Base-by-base conservation (phyloP, 306 rosid genomes). In the Boehmeria nivea region DNA sequence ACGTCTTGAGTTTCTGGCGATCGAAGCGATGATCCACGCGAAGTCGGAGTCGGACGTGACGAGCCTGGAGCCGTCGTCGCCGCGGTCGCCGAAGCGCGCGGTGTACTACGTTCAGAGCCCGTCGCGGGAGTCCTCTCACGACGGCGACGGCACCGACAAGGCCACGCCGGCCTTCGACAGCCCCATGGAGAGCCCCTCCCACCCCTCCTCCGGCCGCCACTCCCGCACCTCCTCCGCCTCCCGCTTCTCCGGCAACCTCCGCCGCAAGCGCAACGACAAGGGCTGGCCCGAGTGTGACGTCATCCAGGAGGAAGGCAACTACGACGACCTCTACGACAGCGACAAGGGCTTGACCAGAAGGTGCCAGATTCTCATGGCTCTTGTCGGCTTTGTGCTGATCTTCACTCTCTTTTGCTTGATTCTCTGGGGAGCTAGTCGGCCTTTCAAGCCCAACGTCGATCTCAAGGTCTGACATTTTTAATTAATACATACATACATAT, bases 51-150 rank as follows among this genome's bases (percentile, higher is more conserved):
- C 91, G 3, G 88, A 90, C 46, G 80, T 72, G 18, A 84, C 94
- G 2, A 90, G 97, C 44, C 76, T 60, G 22, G 79, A 70, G 16
- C 72, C 84, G 11, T 89, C 89, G 11, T 76, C 88, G 3, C 84
- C 84, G 1, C 55, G 76, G 60, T 86, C 90, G 3, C 90, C 90
- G 9, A 90, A 90, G 51, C 79, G 78, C 18, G 63, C 79, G 1
- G 76, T 57, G 21, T 90, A 86, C 70, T 83, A 69, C 57, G 88
- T 86, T 12, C 85, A 84, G 47, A 84, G 95, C 63, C 97, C 97
- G 0, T 81, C 91, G 0, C 55, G 82, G 22, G 94, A 90, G 23
- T 90, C 97, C 22, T 22, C 20, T 22, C 74, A 83, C 71, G 95
- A 83, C 66, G 94, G 90, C 22, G 87, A 86, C 47, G 36, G 36